Evolutionary conservation across 495 filamentous ascomycete genomes (phyloP).

Genomic region (Staphylotrichum longicolle): DNA sequence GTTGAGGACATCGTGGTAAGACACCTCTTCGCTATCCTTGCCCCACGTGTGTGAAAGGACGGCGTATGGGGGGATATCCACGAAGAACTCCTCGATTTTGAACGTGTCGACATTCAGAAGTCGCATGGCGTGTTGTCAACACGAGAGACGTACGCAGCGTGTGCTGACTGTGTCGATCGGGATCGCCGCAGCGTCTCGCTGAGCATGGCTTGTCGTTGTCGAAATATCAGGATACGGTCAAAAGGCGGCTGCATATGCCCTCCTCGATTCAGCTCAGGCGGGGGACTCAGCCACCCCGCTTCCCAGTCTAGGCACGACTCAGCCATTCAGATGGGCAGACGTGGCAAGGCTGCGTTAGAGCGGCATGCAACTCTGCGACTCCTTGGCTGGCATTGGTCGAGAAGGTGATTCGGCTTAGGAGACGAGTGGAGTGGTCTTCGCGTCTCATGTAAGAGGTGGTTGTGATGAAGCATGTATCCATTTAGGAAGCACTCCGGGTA

Average conservation of each 20-base stretch:
- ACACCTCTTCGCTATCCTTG: slow-evolving; percentile 23
- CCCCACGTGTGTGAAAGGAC: slow-evolving; percentile 28
- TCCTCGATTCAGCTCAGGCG: no score
- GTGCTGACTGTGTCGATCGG: not conserved
- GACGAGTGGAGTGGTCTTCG: no score
- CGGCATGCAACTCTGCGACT: not conserved
- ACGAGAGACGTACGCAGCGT: not conserved
- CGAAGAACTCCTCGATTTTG: slow-evolving; percentile 17
- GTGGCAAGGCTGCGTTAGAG: not conserved
- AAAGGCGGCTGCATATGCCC: no score
- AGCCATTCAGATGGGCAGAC: not conserved
- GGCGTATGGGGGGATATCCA: slow-evolving; percentile 13
- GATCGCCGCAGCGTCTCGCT: not conserved
- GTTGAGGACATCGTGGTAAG: slow-evolving; percentile 13
- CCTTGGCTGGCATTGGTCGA: not conserved
- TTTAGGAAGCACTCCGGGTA: no score
- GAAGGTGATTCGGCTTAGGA: no score
- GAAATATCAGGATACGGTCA: not conserved
- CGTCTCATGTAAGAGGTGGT: no score
- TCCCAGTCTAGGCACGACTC: not conserved
- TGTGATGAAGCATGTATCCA: no score
- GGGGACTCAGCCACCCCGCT: slow-evolving; percentile 1
- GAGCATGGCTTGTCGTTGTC: not conserved
- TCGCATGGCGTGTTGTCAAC: slow-evolving; percentile 4
- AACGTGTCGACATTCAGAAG: slow-evolving; percentile 14